Base-by-base conservation (phyloP, 257 asterid genomes). In the Nicotiana attenuata region DNA sequence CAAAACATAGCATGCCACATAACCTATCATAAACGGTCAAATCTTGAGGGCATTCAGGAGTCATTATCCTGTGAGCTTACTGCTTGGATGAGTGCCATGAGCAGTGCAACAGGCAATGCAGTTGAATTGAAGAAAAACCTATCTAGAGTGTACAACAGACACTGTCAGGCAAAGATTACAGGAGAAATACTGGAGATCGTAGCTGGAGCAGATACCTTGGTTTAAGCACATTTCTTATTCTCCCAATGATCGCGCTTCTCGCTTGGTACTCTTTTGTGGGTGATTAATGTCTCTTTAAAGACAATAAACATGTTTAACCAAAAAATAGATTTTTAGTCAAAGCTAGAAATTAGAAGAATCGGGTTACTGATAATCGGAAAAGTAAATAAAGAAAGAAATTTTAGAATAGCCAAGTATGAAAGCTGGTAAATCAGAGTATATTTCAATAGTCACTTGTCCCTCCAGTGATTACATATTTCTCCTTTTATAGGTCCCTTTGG, bases 101-200 rank as follows among this genome's bases (percentile, higher is more conserved):
- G 97, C 87, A 91, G 68, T 81, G 97, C 97, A 2, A 52, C 93
- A 0, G 97, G 91, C 41, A 94, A 94, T 78, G 98, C 98, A 0
- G 50, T 2, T 13, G 97, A 93, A 60, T 81, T 94, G 90, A 93
- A 88, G 95, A 93, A 85, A 82, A 78, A 13, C 3, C 82, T 93
- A 80, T 90, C 97, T 2, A 89, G 11, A 26, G 89, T 69, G 19
- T 94, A 94, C 82, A 93, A 93, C 88, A 93, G 97, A 81, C 13
- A 86, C 86, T 94, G 96, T 57, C 98, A 93, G 81, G 96, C 97
- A 2, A 94, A 93, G 94, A 92, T 94, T 59, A 93, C 98, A 0
- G 97, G 96, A 28, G 98, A 94, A 82, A 93, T 95, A 79, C 85
- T 92, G 97, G 99, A 95, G 91, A 94, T 93, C 86, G 92, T 93